Evolutionary conservation across 148 eudicot species (phyloP), one percentile per base, ranked within the genome.

Genomic region (Euryodendron excelsum): DNA sequence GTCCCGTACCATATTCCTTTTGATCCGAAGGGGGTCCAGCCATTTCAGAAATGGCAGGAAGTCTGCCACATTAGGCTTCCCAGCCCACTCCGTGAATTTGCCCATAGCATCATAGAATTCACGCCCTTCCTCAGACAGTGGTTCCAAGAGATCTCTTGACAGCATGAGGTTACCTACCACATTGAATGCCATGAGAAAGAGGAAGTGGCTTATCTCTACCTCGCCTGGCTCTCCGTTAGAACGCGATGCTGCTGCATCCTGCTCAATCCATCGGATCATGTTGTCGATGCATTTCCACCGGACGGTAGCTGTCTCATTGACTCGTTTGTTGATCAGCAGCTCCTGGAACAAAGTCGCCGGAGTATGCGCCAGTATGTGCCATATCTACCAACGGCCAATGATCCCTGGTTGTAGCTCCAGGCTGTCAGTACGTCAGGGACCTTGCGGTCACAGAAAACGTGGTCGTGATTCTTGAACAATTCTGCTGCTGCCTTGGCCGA

Each of bases 101-200:
- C 28, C 28, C 75, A 70, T 70, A 14, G 66, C 64, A 30, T 55
- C 13, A 3, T 37, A 78, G 50, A 78, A 78, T 41, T 70, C 68
- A 0, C 41, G 13, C 33, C 82, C 84, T 4, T 80, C 69, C 18
- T 28, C 33, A 0, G 75, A 75, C 27, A 60, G 13, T 0, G 84
- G 72, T 5, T 83, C 84, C 37, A 79, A 31, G 31, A 86, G 37
- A 52, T 86, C 84, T 28, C 82, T 72, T 0, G 89, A 86, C 12
- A 86, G 36, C 84, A 86, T 78, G 5, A 86, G 56, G 61, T 86
- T 86, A 17, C 88, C 86, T 0, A 86, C 15, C 17, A 86, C 36
- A 45, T 86, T 86, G 69, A 86, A 83, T 13, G 84, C 77, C 75
- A 62, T 36, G 4, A 86, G 83, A 45, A 86, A 83, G 14, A 83